Evolutionary conservation across 2,329 filamentous ascomycete genomes (phyloP).

Genomic region (Scedosporium boydii): DNA sequence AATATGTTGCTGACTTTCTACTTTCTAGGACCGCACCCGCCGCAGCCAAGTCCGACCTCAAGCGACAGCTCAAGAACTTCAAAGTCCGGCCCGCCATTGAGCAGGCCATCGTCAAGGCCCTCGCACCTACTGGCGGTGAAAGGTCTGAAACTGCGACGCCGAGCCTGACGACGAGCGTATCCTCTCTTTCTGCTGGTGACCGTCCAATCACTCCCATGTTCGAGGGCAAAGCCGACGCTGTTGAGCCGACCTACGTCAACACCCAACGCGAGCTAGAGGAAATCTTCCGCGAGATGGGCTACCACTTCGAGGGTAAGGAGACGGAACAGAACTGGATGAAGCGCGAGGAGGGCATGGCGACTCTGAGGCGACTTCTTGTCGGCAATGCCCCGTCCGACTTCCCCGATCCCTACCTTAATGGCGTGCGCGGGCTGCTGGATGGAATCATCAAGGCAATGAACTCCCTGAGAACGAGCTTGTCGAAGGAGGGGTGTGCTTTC

Average conservation of each 20-base stretch:
- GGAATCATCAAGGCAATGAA: slow-evolving; percentile 79
- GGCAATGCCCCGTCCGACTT: slow-evolving; percentile 79
- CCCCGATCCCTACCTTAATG: slow-evolving; percentile 56
- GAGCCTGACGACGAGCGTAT: slow-evolving; percentile 41
- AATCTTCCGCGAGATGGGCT: slow-evolving; percentile 70
- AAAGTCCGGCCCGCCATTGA: slow-evolving; percentile 83
- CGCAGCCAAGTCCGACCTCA: slow-evolving; percentile 78
- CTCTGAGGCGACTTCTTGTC: slow-evolving; percentile 66
- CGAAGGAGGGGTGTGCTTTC: slow-evolving; percentile 73
- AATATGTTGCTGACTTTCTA: neutral
- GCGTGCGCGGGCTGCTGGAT: slow-evolving; percentile 68
- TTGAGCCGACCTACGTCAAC: slow-evolving; percentile 77
- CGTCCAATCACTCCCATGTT: slow-evolving; percentile 52
- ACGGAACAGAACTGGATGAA: slow-evolving; percentile 85
- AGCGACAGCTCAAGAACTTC: slow-evolving; percentile 73
- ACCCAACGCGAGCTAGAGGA: slow-evolving; percentile 84
- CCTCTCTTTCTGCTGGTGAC: slow-evolving; percentile 33
- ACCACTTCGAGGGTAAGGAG: slow-evolving; percentile 78
- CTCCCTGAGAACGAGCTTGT: slow-evolving; percentile 81
- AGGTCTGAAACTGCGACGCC: slow-evolving; percentile 34
- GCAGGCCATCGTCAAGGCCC: slow-evolving; percentile 66
- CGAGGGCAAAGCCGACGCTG: slow-evolving; percentile 55
- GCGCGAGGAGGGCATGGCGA: slow-evolving; percentile 71
- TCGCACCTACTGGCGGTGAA: slow-evolving; percentile 42
- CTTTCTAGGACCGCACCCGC: slow-evolving; percentile 59